Conservation (phyloP, 2,329 filamentous ascomycete species). For the Purpureocillium lavendulum region DNA sequence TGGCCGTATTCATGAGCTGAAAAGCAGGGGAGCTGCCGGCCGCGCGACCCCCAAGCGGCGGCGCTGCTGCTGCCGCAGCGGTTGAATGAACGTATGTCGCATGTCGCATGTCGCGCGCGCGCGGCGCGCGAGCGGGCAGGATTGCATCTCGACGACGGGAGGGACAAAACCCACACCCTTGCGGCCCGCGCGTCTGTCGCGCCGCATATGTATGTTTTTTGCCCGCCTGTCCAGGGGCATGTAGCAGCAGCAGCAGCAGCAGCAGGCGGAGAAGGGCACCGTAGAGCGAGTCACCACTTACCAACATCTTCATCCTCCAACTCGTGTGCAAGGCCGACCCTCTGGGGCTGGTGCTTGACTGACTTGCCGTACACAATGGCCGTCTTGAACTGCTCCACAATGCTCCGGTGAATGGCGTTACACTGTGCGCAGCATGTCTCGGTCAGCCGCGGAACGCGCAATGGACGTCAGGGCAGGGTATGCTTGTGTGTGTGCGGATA, state of each 20-base stretch:
- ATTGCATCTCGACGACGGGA: too few species aligned
- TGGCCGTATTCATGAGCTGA: slow-evolving; percentile 3
- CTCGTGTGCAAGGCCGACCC: slow-evolving; percentile 85
- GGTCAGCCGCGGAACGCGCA: slow-evolving; percentile 14
- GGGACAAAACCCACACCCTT: too few species aligned
- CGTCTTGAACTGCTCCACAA: slow-evolving; percentile 89
- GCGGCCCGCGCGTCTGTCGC: too few species aligned
- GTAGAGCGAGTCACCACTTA: too few species aligned
- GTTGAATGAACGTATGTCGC: too few species aligned
- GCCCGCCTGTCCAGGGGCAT: too few species aligned
- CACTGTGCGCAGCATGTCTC: slow-evolving; percentile 53
- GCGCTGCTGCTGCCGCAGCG: too few species aligned
- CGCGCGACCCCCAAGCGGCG: too few species aligned
- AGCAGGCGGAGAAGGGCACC: slow-evolving; percentile 1
- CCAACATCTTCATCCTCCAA: slow-evolving; percentile 95
- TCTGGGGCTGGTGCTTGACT: slow-evolving; percentile 96
- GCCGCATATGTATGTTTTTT: too few species aligned
- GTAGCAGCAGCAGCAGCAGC: too few species aligned
- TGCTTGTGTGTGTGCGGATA: not conserved
- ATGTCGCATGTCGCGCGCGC: too few species aligned
- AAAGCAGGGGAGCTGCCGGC: slow-evolving; percentile 1
- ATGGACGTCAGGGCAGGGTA: slow-evolving; percentile 1
- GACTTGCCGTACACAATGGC: slow-evolving; percentile 97
- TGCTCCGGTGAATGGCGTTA: slow-evolving; percentile 93
- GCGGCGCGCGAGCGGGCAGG: too few species aligned